Base-by-base conservation (phyloP, 2,329 filamentous ascomycete species). In the Sporothrix luriei region DNA sequence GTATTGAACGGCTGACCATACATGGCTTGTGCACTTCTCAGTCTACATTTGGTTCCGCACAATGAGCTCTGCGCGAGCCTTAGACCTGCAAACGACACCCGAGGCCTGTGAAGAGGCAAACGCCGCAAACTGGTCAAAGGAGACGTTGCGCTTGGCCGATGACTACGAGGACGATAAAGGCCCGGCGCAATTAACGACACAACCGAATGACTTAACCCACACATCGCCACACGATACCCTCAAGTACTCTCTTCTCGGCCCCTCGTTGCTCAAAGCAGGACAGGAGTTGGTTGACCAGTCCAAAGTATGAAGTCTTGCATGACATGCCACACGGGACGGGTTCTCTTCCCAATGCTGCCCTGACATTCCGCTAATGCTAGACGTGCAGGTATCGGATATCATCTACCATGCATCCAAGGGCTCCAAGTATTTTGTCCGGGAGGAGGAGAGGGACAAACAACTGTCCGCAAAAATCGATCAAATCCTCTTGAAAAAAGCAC, bases 321-420 rank as follows among this genome's bases (percentile, higher is more conserved):
- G 19, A 14, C 40, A 24, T 33, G 52, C 14, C 14, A n/a, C 9
- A 9, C n/a, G 16, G 21, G 40, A 51, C 29, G 6, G 40, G 5
- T 21, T 11, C 61, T 59, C 46, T 69, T 52, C 69, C 71, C 26
- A 13, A 7, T 33, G 21, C 11, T 38, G n/a, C n/a, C 29, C n/a
- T n/a, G 16, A 7, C 11, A 3, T n/a, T 2, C 21, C 7, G 16
- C 61, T 49, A 5, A 29, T 14, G 9, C 21, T 21, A 3, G 7
- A 33, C 10, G 43, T 33, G 10, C 65, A 90, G 88, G 93, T 99
- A 65, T 96, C 94, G 2, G 94, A 98, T 75, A 90, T 98, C 74
- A 99, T 99, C 71, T 98, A 97, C 81, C 93, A 97, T 78, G 93
- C 94, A 13, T 97, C 93, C 19, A 97, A 96, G 78, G 95, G 95